These are phyloP conservation scores for Tetraselmis chui DNA, from an alignment of 139 green algal species.

Conservation along the genomic window DNA sequence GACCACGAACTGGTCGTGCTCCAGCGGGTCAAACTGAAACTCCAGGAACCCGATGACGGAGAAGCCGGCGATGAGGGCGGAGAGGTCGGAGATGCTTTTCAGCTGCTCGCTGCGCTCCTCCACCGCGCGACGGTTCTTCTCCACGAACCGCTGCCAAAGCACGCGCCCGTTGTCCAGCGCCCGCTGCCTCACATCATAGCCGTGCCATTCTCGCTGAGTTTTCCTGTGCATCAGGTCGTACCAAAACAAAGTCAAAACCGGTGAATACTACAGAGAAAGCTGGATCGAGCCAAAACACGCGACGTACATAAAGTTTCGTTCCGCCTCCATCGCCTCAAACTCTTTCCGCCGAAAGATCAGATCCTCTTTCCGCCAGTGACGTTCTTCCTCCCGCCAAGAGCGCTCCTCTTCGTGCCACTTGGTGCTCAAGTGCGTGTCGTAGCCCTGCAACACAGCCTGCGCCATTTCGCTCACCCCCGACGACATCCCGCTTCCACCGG, in stretches of 20 bases:
- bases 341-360: constrained; percentile 19
- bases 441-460: constrained; percentile 40
- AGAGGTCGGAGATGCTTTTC: constrained; percentile 56
- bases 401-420: constrained; percentile 47
- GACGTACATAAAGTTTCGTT: constrained; percentile 14
- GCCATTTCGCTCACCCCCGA: constrained; percentile 15
- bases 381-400: constrained; percentile 42
- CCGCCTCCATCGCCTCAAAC: background rate
- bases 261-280: no score
- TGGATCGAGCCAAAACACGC: no score
- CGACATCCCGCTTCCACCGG: background rate
- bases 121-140: constrained; percentile 48
- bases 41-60: constrained; percentile 57
- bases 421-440: constrained; percentile 33
- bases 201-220: constrained; percentile 34
- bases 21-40: constrained; percentile 35
- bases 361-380: constrained; percentile 33
- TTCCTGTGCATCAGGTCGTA: constrained; percentile 15
- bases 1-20: constrained; percentile 1
- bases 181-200: constrained; percentile 51
- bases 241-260: no score
- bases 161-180: constrained; percentile 58
- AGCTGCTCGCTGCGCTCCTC: constrained; percentile 75
- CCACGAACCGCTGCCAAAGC: constrained; percentile 47
- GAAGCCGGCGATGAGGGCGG: constrained; percentile 70